These are phyloP conservation scores for Meredithiella fracta DNA, from an alignment of 2,329 filamentous ascomycete species.

Conservation along the genomic window DNA sequence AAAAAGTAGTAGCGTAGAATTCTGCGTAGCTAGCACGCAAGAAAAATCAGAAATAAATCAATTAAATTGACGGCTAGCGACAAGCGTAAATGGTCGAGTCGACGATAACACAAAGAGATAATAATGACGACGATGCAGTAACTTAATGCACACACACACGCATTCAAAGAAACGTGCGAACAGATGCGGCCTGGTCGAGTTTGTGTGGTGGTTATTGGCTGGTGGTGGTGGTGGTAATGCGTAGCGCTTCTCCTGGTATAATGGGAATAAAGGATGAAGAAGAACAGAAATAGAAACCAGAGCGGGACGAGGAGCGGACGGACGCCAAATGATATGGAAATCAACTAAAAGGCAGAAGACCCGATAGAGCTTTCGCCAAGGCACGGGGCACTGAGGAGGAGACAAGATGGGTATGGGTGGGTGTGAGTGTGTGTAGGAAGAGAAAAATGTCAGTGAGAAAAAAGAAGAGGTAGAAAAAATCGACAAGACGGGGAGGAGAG, in stretches of 20 bases:
- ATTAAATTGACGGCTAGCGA: background rate
- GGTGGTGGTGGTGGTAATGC: background rate
- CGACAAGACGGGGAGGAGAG: background rate
- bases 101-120: background rate
- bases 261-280: conserved; percentile 3
- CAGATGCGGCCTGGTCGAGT: background rate
- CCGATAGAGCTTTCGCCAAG: background rate
- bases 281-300: conserved; percentile 6
- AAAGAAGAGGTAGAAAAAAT: conserved; percentile 4
- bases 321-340: conserved; percentile 8
- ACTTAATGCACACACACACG: too few species aligned
- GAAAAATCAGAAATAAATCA: background rate
- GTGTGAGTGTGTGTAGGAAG: too few species aligned
- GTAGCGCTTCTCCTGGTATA: background rate
- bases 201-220: too few species aligned
- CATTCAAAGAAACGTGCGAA: background rate
- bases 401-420: conserved; percentile 2
- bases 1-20: too few species aligned
- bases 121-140: background rate
- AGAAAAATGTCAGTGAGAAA: conserved; percentile 3
- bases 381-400: background rate
- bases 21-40: background rate
- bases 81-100: background rate
- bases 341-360: background rate
- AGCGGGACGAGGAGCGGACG: conserved; percentile 4